Conservation (phyloP, 208 protist species). For the Crithidia fasciculata region DNA sequence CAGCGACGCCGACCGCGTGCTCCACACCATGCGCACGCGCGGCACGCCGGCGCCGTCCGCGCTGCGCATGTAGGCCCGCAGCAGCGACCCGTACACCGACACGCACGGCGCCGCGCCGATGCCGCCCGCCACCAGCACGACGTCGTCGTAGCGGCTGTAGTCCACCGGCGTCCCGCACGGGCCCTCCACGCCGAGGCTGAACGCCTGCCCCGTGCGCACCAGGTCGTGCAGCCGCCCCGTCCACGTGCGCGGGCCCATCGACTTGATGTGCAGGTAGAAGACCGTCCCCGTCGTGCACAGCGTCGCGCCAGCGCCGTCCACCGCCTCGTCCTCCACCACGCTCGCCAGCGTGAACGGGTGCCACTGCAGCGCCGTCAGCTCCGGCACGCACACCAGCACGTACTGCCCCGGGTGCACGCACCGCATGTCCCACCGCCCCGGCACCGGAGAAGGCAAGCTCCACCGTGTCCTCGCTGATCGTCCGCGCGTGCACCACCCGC, state of each 20-base stretch:
- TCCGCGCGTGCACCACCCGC: conserved; percentile 20
- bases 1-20: conserved; percentile 21
- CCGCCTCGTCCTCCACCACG: conserved; percentile 25
- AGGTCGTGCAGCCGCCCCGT: conserved; percentile 43
- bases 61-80: conserved; percentile 2
- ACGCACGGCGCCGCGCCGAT: conserved; percentile 57
- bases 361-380: conserved; percentile 67
- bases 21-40: conserved; percentile 26
- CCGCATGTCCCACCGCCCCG: conserved; percentile 8
- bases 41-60: not conserved
- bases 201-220: conserved; percentile 19
- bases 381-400: conserved; percentile 60
- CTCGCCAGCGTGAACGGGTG: conserved; percentile 65
- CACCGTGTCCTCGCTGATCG: conserved; percentile 29
- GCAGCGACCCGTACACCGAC: conserved; percentile 41
- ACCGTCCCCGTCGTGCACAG: conserved; percentile 15
- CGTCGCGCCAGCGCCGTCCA: not conserved
- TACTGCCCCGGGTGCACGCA: conserved; percentile 45
- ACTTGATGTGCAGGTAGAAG: conserved; percentile 53
- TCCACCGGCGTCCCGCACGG: conserved; percentile 47
- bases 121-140: conserved; percentile 54
- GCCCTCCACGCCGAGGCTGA: conserved; percentile 51
- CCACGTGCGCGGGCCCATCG: conserved; percentile 56
- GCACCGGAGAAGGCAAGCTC: conserved; percentile 33
- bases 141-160: conserved; percentile 36